phyloP scores from a whole-genome alignment of 2,329 filamentous ascomycete genomes.

The Pseudopyrenochaeta lycopersici region DNA sequence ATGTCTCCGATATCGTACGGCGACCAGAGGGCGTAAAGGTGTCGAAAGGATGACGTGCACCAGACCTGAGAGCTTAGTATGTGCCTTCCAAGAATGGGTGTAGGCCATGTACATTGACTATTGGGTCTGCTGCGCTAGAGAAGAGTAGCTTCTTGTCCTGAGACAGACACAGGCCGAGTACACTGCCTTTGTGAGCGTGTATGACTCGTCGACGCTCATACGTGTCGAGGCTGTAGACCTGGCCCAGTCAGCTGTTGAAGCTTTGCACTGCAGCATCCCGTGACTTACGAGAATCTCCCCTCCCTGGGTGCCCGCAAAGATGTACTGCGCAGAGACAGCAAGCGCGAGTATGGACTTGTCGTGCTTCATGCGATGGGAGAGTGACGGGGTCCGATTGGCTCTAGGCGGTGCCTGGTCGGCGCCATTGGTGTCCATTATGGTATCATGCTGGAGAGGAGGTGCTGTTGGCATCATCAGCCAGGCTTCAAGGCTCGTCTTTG shows the following conservation, averaged over 20 bases:
- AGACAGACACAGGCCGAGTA: constrained; percentile 84
- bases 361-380: constrained; percentile 79
- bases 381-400: constrained; percentile 59
- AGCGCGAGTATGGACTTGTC: constrained; percentile 83
- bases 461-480: constrained; percentile 41
- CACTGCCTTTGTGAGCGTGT: constrained; percentile 89
- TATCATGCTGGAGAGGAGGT: constrained; percentile 36
- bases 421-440: constrained; percentile 26
- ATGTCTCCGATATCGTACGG: constrained; percentile 94
- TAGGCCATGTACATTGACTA: constrained; percentile 73
- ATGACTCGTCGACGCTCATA: constrained; percentile 82
- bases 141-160: constrained; percentile 80
- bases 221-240: constrained; percentile 86
- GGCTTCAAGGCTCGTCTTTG: constrained; percentile 9
- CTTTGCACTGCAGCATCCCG: background rate
- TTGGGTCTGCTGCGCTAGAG: constrained; percentile 90
- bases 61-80: constrained; percentile 66
- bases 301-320: constrained; percentile 92
- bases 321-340: constrained; percentile 78
- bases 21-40: constrained; percentile 89
- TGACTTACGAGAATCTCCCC: constrained; percentile 80
- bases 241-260: constrained; percentile 19
- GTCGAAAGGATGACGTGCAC: constrained; percentile 78
- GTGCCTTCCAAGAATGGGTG: too few species aligned
- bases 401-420: constrained; percentile 6